Evolutionary conservation across 1,284 basidiomycete genomes (phyloP), one percentile per base, ranked within the genome.

Genomic region (Heterobasidion parviporum): DNA sequence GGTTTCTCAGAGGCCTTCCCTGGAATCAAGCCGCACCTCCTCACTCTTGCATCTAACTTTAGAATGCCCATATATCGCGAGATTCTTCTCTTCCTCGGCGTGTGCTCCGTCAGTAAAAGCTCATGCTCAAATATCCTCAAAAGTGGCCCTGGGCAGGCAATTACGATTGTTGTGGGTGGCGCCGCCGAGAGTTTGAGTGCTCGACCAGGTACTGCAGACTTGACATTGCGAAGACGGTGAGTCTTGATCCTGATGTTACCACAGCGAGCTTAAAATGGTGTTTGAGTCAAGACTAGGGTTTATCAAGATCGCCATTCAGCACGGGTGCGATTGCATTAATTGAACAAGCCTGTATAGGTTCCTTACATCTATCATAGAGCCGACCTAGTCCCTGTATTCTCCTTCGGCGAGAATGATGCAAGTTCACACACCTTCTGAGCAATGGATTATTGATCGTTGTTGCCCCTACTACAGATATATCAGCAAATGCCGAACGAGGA

Each of bases 351-450:
- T 15, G 41, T 16, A 44, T 44, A 6, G 5, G 26, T 3, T 50
- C 26, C 16, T 16, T 8, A 48, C 43, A 45, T 54, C 47, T 34
- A 34, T 26, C 54, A 34, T 61, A 92, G 90, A 50, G 94, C 94
- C 47, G 90, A 94, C 65, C 77, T 98, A 8, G 94, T 98, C 0
- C 95, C 94, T 0, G 93, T 96, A 1, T 97, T 97, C 66, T 94
- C 92, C 1, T 99, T 99, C 65, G 96, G 96, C 16, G 96, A 99
- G 75, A 99, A 99, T 69, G 96, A 99, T 68, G 93, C 94, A 59
- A 64, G 87, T 76, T 9, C 50, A 15, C 47, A 26, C 20, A 6
- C 4, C 26, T 26, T 26, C 26, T 26, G 26, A 26, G 26, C 26
- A 3, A 3, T 5, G 26, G 4, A 1, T 18, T 33, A 9, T 15